Evolutionary conservation across 257 asterid genomes (phyloP).

Genomic region (Gynochthodes officinalis): DNA sequence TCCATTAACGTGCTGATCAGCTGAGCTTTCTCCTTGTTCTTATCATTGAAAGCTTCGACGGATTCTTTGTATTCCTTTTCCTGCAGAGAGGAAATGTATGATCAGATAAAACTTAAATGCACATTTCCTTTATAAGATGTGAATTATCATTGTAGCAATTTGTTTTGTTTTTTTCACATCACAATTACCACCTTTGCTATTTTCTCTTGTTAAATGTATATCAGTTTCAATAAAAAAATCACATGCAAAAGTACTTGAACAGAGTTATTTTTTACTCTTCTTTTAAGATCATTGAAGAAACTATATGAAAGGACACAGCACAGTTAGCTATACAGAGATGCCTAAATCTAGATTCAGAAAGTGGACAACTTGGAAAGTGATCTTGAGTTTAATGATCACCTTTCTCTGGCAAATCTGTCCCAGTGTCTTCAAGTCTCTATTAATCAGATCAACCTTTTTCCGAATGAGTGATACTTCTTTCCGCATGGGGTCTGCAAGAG

Average conservation of each 20-base stretch:
- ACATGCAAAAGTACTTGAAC: neutral
- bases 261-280: no score
- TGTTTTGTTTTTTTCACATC: neutral
- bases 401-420: slow-evolving; percentile 71
- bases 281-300: no score
- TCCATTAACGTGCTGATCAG: slow-evolving; percentile 69
- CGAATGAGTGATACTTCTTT: slow-evolving; percentile 66
- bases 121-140: neutral
- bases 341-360: neutral
- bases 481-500: slow-evolving; percentile 72
- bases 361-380: neutral
- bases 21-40: slow-evolving; percentile 79
- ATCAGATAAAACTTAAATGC: neutral
- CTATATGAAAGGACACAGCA: no score
- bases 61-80: slow-evolving; percentile 88
- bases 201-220: neutral
- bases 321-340: neutral
- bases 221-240: no score
- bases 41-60: slow-evolving; percentile 67
- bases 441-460: slow-evolving; percentile 59
- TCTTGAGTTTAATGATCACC: slow-evolving; percentile 27
- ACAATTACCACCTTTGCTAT: neutral
- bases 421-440: slow-evolving; percentile 62
- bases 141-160: neutral
- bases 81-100: slow-evolving; percentile 24